Conservation (phyloP, 129 eudicot genomes). For the Kitagawia praeruptora region DNA sequence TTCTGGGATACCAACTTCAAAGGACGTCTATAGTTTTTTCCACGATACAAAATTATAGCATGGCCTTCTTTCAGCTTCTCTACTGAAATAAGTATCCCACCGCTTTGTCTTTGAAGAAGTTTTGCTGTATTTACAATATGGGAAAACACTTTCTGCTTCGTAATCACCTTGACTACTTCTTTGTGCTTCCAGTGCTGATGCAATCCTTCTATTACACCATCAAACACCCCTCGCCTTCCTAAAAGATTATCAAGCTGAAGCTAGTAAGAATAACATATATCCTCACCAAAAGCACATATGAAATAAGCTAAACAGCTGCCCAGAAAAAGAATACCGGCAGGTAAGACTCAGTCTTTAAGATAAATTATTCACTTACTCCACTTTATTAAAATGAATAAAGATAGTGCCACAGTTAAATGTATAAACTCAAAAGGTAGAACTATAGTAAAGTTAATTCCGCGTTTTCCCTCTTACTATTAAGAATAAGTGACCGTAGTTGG, state of each 20-base stretch:
- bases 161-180: constrained; percentile 80
- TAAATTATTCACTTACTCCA: not conserved
- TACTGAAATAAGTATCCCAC: constrained; percentile 68
- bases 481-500: not conserved
- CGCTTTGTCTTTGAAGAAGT: constrained; percentile 73
- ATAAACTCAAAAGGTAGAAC: not conserved
- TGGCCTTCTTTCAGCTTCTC: constrained; percentile 86
- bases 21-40: constrained; percentile 91
- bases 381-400: not conserved
- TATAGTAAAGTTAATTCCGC: not conserved
- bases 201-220: constrained; percentile 89
- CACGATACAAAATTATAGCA: constrained; percentile 84
- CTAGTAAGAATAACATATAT: not conserved
- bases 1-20: constrained; percentile 26
- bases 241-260: constrained; percentile 9
- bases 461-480: not conserved
- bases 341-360: not conserved
- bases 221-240: constrained; percentile 96
- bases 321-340: not conserved
- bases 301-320: constrained; percentile 1
- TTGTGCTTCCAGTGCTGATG: constrained; percentile 99
- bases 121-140: constrained; percentile 64
- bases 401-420: not conserved
- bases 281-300: not conserved
- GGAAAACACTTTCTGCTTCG: constrained; percentile 66